Base-by-base conservation (phyloP, 306 rosid genomes). In the Rosa multiflora region DNA sequence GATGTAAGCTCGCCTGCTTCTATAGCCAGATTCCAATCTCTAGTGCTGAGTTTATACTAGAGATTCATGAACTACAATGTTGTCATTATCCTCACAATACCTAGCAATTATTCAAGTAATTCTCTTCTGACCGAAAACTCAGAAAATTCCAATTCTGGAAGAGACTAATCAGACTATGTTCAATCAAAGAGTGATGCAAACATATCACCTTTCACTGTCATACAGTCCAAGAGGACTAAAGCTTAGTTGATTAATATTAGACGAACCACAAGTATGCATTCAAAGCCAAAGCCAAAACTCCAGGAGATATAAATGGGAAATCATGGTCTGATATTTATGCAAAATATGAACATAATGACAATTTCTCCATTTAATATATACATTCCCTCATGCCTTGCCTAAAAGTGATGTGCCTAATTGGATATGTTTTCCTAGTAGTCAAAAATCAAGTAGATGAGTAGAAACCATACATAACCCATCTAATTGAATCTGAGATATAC, bases 381-480 rank as follows among this genome's bases (percentile, higher is more conserved):
- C 69, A 80, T 40, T 71, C 42, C 53, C 73, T 39, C 64, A 3
- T 47, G 21, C 61, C 43, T 43, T 55, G 23, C 70, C 23, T 75
- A 44, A 32, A 14, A 61, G 26, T 26, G 21, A 74, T 74, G 47
- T 59, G 78, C 78, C 47, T 49, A 17, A 72, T 32, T 44, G 59
- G 72, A 76, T 62, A 8, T 64, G 14, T 37, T 51, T 76, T 47
- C 49, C 73, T 11, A 20, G 49, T 5, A n/a, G 51, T 68, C 72
- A 37, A 35, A 72, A 49, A 47, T 3, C 49, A 70, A 39, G 61
- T 12, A 66, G 49, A 76, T 6, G 43, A 72, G 51, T 23, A 61
- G 51, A 14, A 35, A 61, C 13, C 39, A 79, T 48, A 46, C 52
- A 14, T n/a, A 51, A 79, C 72, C 32, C 72, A 70, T 47, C 77